These are phyloP conservation scores for Fonsecaea pedrosoi DNA, from an alignment of 2,329 filamentous ascomycete species.

Conservation along the genomic window DNA sequence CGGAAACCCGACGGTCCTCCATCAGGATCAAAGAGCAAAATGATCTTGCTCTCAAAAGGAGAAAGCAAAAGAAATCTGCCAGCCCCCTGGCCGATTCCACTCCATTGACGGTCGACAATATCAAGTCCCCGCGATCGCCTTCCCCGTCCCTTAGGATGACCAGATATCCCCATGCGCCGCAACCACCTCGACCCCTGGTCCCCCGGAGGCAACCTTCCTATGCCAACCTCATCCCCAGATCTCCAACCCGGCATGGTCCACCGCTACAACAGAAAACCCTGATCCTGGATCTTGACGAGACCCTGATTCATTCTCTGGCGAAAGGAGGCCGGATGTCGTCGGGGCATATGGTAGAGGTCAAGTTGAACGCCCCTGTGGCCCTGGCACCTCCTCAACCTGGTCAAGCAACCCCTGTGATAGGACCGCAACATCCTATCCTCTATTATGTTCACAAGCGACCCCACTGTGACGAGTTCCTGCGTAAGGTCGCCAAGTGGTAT, in stretches of 20 bases:
- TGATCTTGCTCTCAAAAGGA: conserved; percentile 57
- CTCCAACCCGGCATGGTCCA: conserved; percentile 46
- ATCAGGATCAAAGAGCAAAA: conserved; percentile 40
- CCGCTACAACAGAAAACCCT: conserved; percentile 79
- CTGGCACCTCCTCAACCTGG: conserved; percentile 53
- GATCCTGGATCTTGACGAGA: conserved; percentile 95
- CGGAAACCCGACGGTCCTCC: conserved; percentile 36
- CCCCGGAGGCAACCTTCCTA: conserved; percentile 90
- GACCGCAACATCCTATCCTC: conserved; percentile 91
- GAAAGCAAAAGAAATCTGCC: conserved; percentile 55
- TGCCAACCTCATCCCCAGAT: conserved; percentile 63
- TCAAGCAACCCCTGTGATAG: conserved; percentile 57
- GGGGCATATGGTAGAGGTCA: conserved; percentile 98
- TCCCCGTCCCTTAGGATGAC: conserved; percentile 72
- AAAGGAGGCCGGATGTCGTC: conserved; percentile 95
- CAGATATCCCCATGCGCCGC: conserved; percentile 87
- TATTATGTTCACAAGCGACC: conserved; percentile 99
- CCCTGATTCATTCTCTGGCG: conserved; percentile 95
- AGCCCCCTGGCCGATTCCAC: conserved; percentile 46
- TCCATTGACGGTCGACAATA: conserved; percentile 73
- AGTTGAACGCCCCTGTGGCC: conserved; percentile 75
- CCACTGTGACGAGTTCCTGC: conserved; percentile 93
- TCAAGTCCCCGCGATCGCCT: conserved; percentile 93
- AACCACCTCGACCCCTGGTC: conserved; percentile 86
- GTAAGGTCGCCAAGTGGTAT: conserved; percentile 96